phyloP scores from a whole-genome alignment of 2,329 filamentous ascomycete genomes.

The Phyllosticta citribraziliensis region DNA sequence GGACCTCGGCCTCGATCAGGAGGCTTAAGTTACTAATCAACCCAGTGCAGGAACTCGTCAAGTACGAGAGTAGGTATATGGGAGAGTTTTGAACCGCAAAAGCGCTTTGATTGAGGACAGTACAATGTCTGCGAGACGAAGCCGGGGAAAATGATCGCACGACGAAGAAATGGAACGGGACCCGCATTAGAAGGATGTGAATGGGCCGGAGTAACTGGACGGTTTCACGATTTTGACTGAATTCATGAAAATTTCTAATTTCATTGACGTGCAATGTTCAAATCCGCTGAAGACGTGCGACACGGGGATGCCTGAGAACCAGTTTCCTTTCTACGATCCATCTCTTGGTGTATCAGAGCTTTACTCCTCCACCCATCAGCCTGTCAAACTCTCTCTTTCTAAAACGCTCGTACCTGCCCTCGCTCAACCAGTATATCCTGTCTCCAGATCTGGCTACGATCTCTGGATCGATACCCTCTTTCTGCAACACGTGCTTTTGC shows the following conservation, averaged over 20 bases:
- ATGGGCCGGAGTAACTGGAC: not conserved
- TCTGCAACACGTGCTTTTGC: constrained; percentile 61
- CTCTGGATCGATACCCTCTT: constrained; percentile 55
- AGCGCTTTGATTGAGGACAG: not conserved
- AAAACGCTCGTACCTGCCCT: constrained; percentile 4
- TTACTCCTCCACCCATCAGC: constrained; percentile 1
- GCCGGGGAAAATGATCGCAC: not conserved
- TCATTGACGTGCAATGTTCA: not conserved
- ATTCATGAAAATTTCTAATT: not conserved
- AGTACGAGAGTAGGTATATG: not conserved
- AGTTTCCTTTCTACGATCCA: not conserved
- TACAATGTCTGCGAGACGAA: not conserved
- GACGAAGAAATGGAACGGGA: not conserved
- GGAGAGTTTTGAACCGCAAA: not conserved
- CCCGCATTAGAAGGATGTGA: not conserved
- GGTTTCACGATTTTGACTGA: not conserved
- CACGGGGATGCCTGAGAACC: not conserved
- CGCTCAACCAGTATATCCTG: constrained; percentile 5
- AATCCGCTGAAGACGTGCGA: not conserved
- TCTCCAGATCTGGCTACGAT: constrained; percentile 30
- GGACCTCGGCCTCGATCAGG: constrained; percentile 40
- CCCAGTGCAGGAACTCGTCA: not conserved
- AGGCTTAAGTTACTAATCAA: constrained; percentile 24
- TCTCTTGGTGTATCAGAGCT: not conserved
- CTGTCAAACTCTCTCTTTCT: constrained; percentile 1